Base-by-base conservation (phyloP, 2,329 filamentous ascomycete genomes). In the Monilinia vaccinii-corymbosi region DNA sequence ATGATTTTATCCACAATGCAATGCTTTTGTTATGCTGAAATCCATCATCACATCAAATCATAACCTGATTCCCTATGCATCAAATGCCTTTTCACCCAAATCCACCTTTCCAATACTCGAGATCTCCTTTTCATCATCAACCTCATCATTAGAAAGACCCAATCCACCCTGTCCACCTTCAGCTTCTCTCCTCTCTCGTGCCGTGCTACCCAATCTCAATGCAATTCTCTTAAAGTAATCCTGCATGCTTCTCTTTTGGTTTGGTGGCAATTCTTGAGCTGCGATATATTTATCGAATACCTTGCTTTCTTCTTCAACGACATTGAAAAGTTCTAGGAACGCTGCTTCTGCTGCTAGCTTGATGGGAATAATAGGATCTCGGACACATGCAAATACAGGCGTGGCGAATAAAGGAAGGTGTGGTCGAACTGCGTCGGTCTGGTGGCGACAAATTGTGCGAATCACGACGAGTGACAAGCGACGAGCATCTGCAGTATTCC, bases 181-280 rank as follows among this genome's bases (percentile, higher is more conserved):
- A 0, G 94, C 94, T 67, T 96, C 92, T 70, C 84, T 88, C 68
- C 94, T 82, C 76, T 99, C 94, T 63, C 91, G 82, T 1, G 89
- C 91, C 73, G 97, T 94, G 21, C 79, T 82, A n/a, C 89, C 93
- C 23, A 97, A 76, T 67, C 92, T 83, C 69, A 93, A 74, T 1
- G 91, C 91, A 65, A 99, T 89, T 46, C 94, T 81, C 80, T 96
- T 96, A 77, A 97, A 97, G 76, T 99, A 99, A 73, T 99, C 94
- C 61, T 86, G 82, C 88, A 99, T 97, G 73, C 87, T 91, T 67
- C 93, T 82, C 80, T 95, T 94, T 21, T 85, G 85, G 45, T 83
- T 87, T 0, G 89, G 75, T 10, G 85, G 79, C 61, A 97, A 74
- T 3, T 84, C 83, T 1, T 86, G 79, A 0, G 85, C 84, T 11